Conservation (phyloP, 1,284 basidiomycete genomes). For the Trichosporon sp. region DNA sequence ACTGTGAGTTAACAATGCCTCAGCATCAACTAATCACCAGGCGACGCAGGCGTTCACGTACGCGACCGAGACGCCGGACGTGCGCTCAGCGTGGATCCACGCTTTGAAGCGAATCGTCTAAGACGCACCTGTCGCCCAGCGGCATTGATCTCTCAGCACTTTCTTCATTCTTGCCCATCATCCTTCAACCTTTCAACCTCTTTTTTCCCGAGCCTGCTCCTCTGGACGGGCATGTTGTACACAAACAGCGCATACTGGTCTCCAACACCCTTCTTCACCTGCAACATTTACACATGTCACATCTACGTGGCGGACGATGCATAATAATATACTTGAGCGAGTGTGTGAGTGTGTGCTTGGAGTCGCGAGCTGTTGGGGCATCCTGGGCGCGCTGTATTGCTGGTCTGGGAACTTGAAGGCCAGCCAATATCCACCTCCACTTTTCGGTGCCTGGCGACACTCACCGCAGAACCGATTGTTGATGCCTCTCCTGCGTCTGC, state of each 20-base stretch:
- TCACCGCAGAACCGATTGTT: not conserved
- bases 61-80: conserved; percentile 34
- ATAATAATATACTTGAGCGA: not conserved
- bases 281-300: conserved; percentile 4
- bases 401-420: too few relatives aligned
- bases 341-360: not conserved
- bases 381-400: too few relatives aligned
- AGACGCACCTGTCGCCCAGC: not conserved
- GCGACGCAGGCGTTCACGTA: conserved; percentile 15
- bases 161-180: not conserved
- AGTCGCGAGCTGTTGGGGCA: too few relatives aligned
- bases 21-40: not conserved
- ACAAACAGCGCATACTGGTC: conserved; percentile 1
- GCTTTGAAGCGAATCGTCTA: conserved; percentile 22
- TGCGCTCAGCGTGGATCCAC: conserved; percentile 36
- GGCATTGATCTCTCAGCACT: not conserved
- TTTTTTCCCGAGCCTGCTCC: not conserved
- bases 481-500: not conserved
- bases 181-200: not conserved
- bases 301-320: conserved; percentile 1
- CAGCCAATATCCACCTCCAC: not conserved
- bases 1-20: conserved; percentile 32
- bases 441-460: not conserved
- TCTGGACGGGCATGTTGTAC: not conserved
- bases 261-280: not conserved